Evolutionary conservation across 352 stramenopile genomes (phyloP).

Genomic region (Phytopythium vexans): DNA sequence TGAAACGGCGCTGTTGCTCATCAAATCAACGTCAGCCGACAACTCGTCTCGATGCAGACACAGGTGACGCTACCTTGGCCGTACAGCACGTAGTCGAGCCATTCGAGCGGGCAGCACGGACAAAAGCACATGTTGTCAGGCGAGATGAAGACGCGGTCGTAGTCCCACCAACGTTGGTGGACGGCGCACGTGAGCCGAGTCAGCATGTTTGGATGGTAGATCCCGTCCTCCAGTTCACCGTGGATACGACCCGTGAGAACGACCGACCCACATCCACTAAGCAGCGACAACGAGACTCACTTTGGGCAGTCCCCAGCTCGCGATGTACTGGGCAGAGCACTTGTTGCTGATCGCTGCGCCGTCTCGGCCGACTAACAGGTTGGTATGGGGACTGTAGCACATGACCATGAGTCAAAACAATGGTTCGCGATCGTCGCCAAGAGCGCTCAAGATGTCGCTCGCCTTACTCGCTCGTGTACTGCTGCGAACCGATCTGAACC

Average conservation of each 20-base stretch:
- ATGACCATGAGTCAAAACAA: not conserved
- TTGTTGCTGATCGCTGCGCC: slow-evolving; percentile 74
- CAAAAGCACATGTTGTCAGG: slow-evolving; percentile 68
- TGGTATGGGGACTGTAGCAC: slow-evolving; percentile 55
- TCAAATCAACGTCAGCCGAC: not conserved
- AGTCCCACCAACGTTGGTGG: slow-evolving; percentile 13
- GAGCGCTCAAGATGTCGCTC: not conserved
- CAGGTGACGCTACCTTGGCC: slow-evolving; percentile 36
- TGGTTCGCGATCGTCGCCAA: not conserved
- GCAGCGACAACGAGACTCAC: slow-evolving; percentile 14
- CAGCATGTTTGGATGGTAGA: slow-evolving; percentile 45
- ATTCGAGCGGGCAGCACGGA: slow-evolving; percentile 75
- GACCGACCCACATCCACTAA: not conserved
- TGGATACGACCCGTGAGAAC: slow-evolving; percentile 2
- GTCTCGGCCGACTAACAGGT: slow-evolving; percentile 77
- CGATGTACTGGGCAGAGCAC: slow-evolving; percentile 58
- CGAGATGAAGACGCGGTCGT: slow-evolving; percentile 32
- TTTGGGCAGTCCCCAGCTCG: slow-evolving; percentile 63
- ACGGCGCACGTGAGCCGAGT: slow-evolving; percentile 52
- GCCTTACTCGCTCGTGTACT: slow-evolving; percentile 80
- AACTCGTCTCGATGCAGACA: not conserved
- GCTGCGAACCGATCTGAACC: slow-evolving; percentile 43
- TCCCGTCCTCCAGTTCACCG: slow-evolving; percentile 29
- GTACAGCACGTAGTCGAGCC: slow-evolving; percentile 83
- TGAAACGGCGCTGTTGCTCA: slow-evolving; percentile 51